Evolutionary conservation across 495 filamentous ascomycete genomes (phyloP).

Genomic region (Pyrenula massariospora): DNA sequence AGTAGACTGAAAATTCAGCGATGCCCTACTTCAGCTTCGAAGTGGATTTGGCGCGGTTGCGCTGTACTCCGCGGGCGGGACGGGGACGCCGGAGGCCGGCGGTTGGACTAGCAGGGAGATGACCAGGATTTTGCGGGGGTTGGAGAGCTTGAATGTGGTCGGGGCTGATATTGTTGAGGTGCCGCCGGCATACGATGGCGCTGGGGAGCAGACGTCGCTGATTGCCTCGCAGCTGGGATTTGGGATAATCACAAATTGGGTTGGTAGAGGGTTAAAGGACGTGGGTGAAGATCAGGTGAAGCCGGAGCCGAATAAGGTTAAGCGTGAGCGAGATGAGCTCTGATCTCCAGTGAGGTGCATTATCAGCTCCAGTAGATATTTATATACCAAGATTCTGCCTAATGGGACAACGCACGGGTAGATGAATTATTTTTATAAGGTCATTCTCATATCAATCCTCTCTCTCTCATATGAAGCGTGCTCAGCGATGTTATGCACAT

Average conservation of each 20-base stretch:
- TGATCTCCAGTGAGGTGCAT: not conserved
- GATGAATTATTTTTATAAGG: no score
- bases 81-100: slow-evolving; percentile 19
- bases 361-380: no score
- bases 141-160: slow-evolving; percentile 16
- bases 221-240: slow-evolving; percentile 44
- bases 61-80: slow-evolving; percentile 16
- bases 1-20: no score
- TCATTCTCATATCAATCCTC: no score
- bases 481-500: no score
- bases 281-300: slow-evolving; percentile 9
- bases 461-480: no score
- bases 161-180: slow-evolving; percentile 31
- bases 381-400: no score
- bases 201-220: slow-evolving; percentile 32
- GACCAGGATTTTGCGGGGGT: slow-evolving; percentile 13
- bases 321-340: not conserved
- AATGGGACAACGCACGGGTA: no score
- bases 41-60: slow-evolving; percentile 7
- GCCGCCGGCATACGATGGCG: slow-evolving; percentile 33
- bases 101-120: slow-evolving; percentile 21
- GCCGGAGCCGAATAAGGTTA: not conserved
- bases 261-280: slow-evolving; percentile 30
- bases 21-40: not conserved
- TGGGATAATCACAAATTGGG: slow-evolving; percentile 55